phyloP scores from a whole-genome alignment of 2,329 filamentous ascomycete genomes.

The Geosmithia flava region DNA sequence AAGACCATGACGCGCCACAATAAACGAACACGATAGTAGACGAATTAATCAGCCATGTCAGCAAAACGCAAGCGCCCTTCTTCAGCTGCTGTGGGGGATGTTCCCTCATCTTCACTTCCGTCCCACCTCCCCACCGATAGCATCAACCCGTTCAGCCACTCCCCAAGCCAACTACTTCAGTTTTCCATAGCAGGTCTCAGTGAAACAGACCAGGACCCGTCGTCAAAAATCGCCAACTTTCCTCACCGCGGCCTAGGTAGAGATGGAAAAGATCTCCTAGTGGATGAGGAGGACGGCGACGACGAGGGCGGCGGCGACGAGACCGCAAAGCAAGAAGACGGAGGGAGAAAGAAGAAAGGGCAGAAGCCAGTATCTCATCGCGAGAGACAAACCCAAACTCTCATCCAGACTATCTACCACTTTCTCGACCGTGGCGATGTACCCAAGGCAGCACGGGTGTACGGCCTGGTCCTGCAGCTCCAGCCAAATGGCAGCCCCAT shows the following conservation, averaged over 20 bases:
- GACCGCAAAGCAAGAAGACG: background rate
- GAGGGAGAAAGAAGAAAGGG: conserved; percentile 3
- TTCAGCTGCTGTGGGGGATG: background rate
- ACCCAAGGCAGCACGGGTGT: conserved; percentile 58
- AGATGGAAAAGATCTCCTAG: background rate
- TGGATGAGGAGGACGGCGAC: background rate
- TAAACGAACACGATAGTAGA: background rate
- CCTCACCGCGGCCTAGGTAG: conserved; percentile 30
- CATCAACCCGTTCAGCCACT: conserved; percentile 43
- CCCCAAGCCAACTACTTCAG: conserved; percentile 37
- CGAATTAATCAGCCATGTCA: background rate
- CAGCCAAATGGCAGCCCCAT: conserved; percentile 27
- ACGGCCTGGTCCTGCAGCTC: conserved; percentile 58
- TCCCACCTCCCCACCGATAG: conserved; percentile 1
- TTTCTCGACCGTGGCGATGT: conserved; percentile 63
- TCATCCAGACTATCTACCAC: conserved; percentile 59
- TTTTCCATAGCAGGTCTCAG: conserved; percentile 39
- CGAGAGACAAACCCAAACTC: conserved; percentile 45
- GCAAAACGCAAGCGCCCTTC: conserved; percentile 1
- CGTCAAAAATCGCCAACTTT: conserved; percentile 29
- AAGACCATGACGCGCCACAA: background rate
- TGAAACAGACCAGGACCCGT: conserved; percentile 28
- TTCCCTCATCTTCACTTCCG: background rate
- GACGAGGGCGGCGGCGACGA: background rate
- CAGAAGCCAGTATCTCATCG: conserved; percentile 1